Conservation (phyloP, 768 basidiomycete species). For the Rhizopogon sp. region DNA sequence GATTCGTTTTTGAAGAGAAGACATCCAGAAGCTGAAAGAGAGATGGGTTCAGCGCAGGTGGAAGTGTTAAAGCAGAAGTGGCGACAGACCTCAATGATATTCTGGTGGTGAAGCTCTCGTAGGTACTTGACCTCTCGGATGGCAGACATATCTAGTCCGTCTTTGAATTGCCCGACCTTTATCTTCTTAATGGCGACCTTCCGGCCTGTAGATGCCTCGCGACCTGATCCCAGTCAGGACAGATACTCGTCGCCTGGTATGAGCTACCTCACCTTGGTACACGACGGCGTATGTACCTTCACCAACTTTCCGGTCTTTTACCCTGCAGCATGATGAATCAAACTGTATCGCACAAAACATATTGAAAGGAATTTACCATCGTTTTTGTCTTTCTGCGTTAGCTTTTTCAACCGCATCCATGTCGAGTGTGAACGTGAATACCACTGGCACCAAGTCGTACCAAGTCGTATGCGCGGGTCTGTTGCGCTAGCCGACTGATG, state of each 20-base stretch:
- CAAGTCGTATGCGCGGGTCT: neutral
- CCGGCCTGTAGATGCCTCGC: conserved; percentile 68
- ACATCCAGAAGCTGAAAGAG: conserved; percentile 81
- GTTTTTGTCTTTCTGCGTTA: conserved; percentile 65
- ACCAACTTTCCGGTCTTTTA: conserved; percentile 77
- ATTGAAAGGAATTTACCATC: conserved; percentile 42
- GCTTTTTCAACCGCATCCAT: conserved; percentile 86
- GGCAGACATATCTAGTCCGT: conserved; percentile 98
- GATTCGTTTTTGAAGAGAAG: conserved; percentile 92
- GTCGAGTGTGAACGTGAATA: neutral
- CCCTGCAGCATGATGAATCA: conserved; percentile 38
- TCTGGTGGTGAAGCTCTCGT: conserved; percentile 89
- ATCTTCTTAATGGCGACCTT: conserved; percentile 98
- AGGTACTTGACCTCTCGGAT: conserved; percentile 97
- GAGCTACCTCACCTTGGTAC: conserved; percentile 63
- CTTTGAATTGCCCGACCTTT: conserved; percentile 94
- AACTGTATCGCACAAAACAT: neutral
- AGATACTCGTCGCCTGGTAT: conserved; percentile 6
- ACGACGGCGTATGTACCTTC: conserved; percentile 97
- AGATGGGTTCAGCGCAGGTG: neutral
- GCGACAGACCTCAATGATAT: conserved; percentile 79
- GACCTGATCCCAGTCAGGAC: conserved; percentile 39
- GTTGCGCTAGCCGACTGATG: no score
- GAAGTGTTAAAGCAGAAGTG: neutral
- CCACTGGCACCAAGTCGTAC: neutral